These are phyloP conservation scores for Pinus albicaulis DNA, from an alignment of 75 land plant species.

Conservation along the genomic window DNA sequence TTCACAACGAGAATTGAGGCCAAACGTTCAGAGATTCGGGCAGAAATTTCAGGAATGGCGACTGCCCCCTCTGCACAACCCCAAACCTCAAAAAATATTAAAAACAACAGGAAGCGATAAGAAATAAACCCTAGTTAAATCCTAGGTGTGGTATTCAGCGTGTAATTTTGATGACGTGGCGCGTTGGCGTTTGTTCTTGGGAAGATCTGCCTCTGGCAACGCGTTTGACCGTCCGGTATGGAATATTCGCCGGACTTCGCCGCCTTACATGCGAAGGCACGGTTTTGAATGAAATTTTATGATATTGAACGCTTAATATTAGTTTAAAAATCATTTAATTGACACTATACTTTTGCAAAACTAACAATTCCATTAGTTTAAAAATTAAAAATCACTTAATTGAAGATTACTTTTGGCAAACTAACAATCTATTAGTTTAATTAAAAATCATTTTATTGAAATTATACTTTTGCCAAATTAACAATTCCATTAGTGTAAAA, in stretches of 20 bases:
- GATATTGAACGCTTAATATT: too few relatives aligned
- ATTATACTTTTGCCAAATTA: too few relatives aligned
- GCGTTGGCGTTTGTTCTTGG: not conserved
- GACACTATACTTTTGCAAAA: too few relatives aligned
- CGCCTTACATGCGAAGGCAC: not conserved
- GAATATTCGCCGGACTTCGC: not conserved
- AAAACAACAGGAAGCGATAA: not conserved
- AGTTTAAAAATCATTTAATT: too few relatives aligned
- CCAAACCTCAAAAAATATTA: not conserved
- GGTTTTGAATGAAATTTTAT: too few relatives aligned
- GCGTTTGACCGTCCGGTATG: not conserved
- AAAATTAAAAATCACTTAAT: too few relatives aligned
- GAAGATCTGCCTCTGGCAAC: not conserved
- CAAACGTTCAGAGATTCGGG: not conserved
- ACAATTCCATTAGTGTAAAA: too few relatives aligned
- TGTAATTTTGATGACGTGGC: not conserved
- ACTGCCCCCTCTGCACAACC: constrained; percentile 1
- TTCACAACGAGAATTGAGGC: not conserved
- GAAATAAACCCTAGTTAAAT: not conserved
- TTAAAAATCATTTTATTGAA: too few relatives aligned
- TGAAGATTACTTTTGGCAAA: too few relatives aligned
- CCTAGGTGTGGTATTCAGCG: not conserved
- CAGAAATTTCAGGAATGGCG: constrained; percentile 1
- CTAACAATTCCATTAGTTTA: too few relatives aligned
- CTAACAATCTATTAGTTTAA: too few relatives aligned